Base-by-base conservation (phyloP, 805 yeast species). In the Starmera caribaea region DNA sequence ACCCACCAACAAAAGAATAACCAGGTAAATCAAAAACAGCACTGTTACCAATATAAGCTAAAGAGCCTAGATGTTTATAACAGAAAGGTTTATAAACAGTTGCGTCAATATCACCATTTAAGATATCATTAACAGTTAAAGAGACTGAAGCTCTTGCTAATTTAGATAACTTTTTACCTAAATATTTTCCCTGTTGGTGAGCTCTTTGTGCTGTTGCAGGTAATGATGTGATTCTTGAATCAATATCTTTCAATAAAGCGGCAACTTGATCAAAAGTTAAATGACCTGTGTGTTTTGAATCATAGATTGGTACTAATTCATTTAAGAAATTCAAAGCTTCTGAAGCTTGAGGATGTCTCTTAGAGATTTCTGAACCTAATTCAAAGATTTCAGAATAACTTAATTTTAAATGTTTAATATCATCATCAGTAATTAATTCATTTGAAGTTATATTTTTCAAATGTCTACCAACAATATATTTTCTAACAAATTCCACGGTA, bases 121-220 rank as follows among this genome's bases (percentile, higher is more conserved):
- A 58, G 29, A 71, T 63, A 27, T 67, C 75, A 41, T 66, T 64
- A 37, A 64, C 63, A 11, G 64, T 58, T 38, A 73, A 50, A 3
- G 70, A 65, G 13, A 63, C 63, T 14, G 68, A 62, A 11, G 70
- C 57, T 40, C 63, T 64, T 8, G 79, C 77, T 26, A 78, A 54
- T 42, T 67, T 70, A 36, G 74, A 68, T 34, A 79, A 59, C 56
- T 79, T 79, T 49, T 69, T 71, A 41, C 80, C 86, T 30, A 79
- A 55, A 49, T 79, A 79, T 42, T 67, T 65, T 44, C 87, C 87
- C 57, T 79, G 87, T 57, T 79, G 87, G 46, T 72, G 67, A 3
- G 86, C 85, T 42, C 85, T 68, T 62, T 79, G 87, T 9, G 86
- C 86, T 9, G 86, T 79, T 8, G 85, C 83, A 5, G 87, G 86